Evolutionary conservation across 2,329 filamentous ascomycete genomes (phyloP), one percentile per base, ranked within the genome.

Genomic region (Venturia nashicola): DNA sequence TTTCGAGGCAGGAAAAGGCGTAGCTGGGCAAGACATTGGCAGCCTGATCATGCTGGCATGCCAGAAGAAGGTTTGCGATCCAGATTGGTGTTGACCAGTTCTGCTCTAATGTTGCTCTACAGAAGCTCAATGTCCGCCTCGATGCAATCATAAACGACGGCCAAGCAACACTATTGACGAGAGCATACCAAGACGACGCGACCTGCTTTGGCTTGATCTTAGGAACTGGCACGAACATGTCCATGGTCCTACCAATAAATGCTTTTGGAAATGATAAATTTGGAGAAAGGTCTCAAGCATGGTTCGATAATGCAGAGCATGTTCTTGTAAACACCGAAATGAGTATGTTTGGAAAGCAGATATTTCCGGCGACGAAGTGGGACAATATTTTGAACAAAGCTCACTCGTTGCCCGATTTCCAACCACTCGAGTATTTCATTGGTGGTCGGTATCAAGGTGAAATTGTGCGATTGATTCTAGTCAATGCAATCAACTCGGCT

Each of bases 271-370:
- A 71, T 20, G 74, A 77, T 61, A 87, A 87, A 67, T 85, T 84
- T 70, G 82, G 82, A 39, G 69, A 71, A 36, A 78, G 84, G 61
- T 79, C 82, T 0, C 73, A 78, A 18, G 77, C 76, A 46, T 85
- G 83, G 82, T 78, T 82, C 65, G 76, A 79, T 36, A 75, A 79
- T 48, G 83, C 83, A n/a, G 77, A 80, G 39, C 79, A 84, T 65
- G 84, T 87, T 40, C 81, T 87, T 62, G 79, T 86, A 68, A 87
- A 87, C 70, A 86, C 82, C 8, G 85, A 87, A 70, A 76, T 86
- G 68, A 86, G 83, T 75, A 86, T 87, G 84, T 86, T 86, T 67
- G 85, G 82, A 59, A 80, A 83, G 65, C 76, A 79, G 27, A 77
- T 85, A 36, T 76, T 86, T 44, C 82, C 83, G 1, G 79, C 78